A percentile compares a stretch with the other conserved stretches of the same genome.
phyloP scores from a whole-genome alignment of 345 rosid genomes.

The Streptanthus diversifolius region DNA sequence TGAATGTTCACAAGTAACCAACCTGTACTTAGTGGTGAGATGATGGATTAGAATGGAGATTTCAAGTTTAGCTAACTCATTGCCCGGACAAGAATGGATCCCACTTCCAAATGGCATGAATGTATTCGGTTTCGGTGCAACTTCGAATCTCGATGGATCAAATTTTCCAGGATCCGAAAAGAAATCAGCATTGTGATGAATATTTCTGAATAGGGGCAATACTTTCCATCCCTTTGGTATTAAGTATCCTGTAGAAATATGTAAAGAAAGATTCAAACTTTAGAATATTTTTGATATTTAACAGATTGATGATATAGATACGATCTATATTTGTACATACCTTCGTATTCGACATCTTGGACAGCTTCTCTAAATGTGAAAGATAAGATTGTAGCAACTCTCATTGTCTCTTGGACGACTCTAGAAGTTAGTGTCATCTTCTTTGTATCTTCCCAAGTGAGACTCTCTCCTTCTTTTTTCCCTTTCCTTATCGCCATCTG shows the following conservation, averaged over 20 bases:
- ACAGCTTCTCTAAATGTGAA: constrained; percentile 93
- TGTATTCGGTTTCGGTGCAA: constrained; percentile 74
- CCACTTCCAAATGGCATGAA: constrained; percentile 94
- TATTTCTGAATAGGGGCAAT: constrained; percentile 76
- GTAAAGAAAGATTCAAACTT: not conserved
- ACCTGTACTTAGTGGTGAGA: constrained; percentile 91
- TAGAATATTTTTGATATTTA: not conserved
- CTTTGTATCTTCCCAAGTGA: constrained; percentile 72
- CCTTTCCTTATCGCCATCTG: constrained; percentile 54
- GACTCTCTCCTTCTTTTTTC: constrained; percentile 45
- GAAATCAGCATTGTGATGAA: constrained; percentile 73
- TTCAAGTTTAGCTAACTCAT: constrained; percentile 81
- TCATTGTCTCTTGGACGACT: constrained; percentile 76
- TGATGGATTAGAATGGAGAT: constrained; percentile 73
- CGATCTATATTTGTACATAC: constrained; percentile 31
- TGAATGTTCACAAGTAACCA: constrained; percentile 20
- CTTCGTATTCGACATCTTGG: constrained; percentile 83
- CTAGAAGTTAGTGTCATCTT: constrained; percentile 72
- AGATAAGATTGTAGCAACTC: constrained; percentile 80
- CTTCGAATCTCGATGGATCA: constrained; percentile 84
- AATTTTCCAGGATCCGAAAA: constrained; percentile 70
- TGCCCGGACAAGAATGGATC: constrained; percentile 83
- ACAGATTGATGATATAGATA: not conserved
- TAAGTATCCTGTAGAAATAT: constrained; percentile 55
- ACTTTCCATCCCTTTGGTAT: constrained; percentile 98